Conservation (phyloP, 306 rosid genomes). For the Casuarina equisetifolia region DNA sequence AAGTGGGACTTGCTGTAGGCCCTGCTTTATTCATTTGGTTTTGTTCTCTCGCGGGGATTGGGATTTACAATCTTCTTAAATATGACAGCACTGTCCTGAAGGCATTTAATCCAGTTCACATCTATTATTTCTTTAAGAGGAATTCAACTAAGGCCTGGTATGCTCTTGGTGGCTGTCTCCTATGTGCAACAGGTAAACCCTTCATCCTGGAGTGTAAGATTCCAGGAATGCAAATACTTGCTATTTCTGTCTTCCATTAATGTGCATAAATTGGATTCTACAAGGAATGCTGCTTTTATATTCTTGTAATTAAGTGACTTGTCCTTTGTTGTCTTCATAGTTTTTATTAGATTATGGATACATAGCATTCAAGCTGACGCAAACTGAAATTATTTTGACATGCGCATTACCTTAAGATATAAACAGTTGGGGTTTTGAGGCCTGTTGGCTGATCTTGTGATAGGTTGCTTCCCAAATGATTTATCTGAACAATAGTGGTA, state of each 20-base stretch:
- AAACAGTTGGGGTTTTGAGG: background rate
- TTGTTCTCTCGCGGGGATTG: slow-evolving; percentile 80
- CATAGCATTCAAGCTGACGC: background rate
- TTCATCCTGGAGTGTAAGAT: slow-evolving; percentile 20
- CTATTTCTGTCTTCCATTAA: slow-evolving; percentile 15
- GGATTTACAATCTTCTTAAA: slow-evolving; percentile 83
- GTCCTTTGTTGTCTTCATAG: background rate
- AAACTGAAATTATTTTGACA: background rate
- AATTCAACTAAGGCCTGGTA: slow-evolving; percentile 94
- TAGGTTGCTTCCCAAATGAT: background rate
- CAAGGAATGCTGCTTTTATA: background rate
- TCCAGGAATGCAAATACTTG: slow-evolving; percentile 22
- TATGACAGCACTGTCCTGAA: slow-evolving; percentile 67
- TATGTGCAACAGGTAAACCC: slow-evolving; percentile 89
- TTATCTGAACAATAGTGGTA: background rate
- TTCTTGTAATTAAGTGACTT: background rate
- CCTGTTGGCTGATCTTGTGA: background rate
- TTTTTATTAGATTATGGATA: background rate
- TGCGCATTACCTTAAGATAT: background rate
- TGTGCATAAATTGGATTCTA: slow-evolving; percentile 21
- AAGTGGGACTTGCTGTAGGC: slow-evolving; percentile 89
- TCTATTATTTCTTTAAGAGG: slow-evolving; percentile 89
- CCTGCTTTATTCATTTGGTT: slow-evolving; percentile 96
- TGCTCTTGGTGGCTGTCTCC: slow-evolving; percentile 95
- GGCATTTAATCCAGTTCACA: slow-evolving; percentile 93